Evolutionary conservation across 352 stramenopile genomes (phyloP), one percentile per base, ranked within the genome.

Genomic region (Phytopythium aichiense): DNA sequence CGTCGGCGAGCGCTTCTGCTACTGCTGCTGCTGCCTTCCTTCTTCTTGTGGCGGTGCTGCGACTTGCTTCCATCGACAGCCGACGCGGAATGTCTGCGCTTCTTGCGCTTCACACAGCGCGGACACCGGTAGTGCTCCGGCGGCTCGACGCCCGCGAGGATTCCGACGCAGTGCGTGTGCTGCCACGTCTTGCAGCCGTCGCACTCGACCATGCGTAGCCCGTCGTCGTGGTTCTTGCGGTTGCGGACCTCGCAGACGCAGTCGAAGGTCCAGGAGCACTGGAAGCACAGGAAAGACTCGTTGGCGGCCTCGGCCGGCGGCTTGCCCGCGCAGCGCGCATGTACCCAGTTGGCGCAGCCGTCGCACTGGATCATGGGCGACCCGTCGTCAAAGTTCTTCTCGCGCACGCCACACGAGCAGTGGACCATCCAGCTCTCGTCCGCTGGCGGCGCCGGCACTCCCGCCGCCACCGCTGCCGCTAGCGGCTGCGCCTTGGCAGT

Each of bases 121-220:
- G 75, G 74, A 49, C 86, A 94, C 20, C 66, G 65, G 53, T 89
- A 94, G 45, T 76, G 40, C 23, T 82, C 67, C 11, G 81, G 73
- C 23, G 80, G 66, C 8, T 87, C 73, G 37, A 75, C 68, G 1
- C 63, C 72, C 50, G 88, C 76, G 2, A 69, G 67, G n/a, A 93
- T 80, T 0, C 74, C 71, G 4, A 76, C 80, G 53, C 86, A 95
- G 30, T 65, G 42, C 1, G 84, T 91, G 53, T 95, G 86, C 53
- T 91, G 77, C 86, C 86, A 95, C 7, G 72, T 86, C 46, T 83
- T 71, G 60, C 84, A 92, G 31, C 58, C 73, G 25, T 87, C 81
- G 43, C 84, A 92, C 60, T 91, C 74, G 13, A 93, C 72, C 84
- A 93, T 93, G 28, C 73, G 78, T 25, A 70, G 65, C 11, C 74